Percentiles rank a stretch among this genome's conserved stretches.
Evolutionary conservation across 352 stramenopile species (phyloP).

Genomic region (Phytophthora sp.): DNA sequence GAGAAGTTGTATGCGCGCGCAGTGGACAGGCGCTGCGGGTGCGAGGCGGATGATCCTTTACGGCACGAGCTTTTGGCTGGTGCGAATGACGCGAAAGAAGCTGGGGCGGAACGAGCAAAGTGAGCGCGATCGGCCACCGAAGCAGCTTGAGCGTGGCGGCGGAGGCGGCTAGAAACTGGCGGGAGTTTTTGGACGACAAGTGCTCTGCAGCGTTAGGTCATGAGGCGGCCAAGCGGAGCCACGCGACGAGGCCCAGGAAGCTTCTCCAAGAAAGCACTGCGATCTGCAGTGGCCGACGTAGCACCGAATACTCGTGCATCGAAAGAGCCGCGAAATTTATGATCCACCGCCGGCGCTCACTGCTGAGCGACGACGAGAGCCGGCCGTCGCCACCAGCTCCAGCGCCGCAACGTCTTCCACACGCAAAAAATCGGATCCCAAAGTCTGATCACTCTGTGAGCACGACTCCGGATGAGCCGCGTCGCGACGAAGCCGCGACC

Average conservation of each 20-base stretch:
- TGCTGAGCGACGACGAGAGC: conserved; percentile 10
- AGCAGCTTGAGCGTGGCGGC: too few species aligned
- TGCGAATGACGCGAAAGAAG: conserved; percentile 21
- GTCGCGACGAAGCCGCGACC: too few species aligned
- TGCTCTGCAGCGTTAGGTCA: too few species aligned
- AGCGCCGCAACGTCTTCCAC: background rate
- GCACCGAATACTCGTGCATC: conserved; percentile 32
- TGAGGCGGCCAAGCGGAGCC: too few species aligned
- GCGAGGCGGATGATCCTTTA: conserved; percentile 16
- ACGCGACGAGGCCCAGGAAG: conserved; percentile 15
- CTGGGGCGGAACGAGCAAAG: conserved; percentile 15
- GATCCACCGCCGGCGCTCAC: background rate
- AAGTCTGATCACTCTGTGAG: too few species aligned
- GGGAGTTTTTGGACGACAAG: too few species aligned
- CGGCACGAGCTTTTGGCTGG: conserved; percentile 17
- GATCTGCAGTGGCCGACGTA: conserved; percentile 21
- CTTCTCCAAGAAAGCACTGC: conserved; percentile 21
- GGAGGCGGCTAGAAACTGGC: too few species aligned
- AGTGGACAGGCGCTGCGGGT: conserved; percentile 12
- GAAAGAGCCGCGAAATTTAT: conserved; percentile 27
- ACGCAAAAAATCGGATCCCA: background rate
- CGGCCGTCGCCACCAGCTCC: background rate
- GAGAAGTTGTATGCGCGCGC: conserved; percentile 7
- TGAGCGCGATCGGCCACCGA: background rate
- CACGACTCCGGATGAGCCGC: too few species aligned